Evolutionary conservation across 2,329 filamentous ascomycete species (phyloP).

Genomic region (Beauveria rudraprayagi): DNA sequence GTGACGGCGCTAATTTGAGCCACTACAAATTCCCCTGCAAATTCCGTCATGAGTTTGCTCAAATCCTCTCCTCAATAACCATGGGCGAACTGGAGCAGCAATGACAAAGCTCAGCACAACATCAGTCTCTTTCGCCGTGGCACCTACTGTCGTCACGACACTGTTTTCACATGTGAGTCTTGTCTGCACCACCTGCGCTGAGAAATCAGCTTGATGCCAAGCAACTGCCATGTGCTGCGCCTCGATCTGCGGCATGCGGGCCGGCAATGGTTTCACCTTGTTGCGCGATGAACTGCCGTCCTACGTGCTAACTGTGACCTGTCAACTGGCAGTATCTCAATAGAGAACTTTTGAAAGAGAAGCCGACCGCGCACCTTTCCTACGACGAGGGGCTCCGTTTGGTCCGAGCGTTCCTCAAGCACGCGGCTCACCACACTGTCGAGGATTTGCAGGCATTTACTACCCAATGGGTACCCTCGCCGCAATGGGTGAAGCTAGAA

Average conservation of each 20-base stretch:
- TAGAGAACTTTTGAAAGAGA: constrained; percentile 63
- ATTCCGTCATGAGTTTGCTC: neutral
- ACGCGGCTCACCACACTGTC: constrained; percentile 80
- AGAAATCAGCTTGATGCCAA: neutral
- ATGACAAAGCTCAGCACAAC: constrained; percentile 65
- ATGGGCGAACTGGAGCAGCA: constrained; percentile 20
- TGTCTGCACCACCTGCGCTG: neutral
- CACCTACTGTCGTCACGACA: constrained; percentile 80
- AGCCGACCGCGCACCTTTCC: constrained; percentile 82
- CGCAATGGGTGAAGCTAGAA: constrained; percentile 78
- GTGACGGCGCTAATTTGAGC: neutral
- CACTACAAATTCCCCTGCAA: neutral
- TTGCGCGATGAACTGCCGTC: neutral
- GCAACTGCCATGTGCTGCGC: neutral
- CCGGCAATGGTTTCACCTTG: neutral
- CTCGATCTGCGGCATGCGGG: neutral
- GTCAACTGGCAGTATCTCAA: constrained; percentile 61
- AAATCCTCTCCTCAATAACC: neutral
- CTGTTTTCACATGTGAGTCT: constrained; percentile 71
- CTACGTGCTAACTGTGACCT: neutral
- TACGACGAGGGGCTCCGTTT: constrained; percentile 90
- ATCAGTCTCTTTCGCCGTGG: constrained; percentile 73
- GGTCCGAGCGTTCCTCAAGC: constrained; percentile 76
- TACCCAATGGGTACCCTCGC: constrained; percentile 80
- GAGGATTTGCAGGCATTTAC: constrained; percentile 93